Conservation (phyloP, 176 grass and related monocot genomes). For the Cenchrus americanus region DNA sequence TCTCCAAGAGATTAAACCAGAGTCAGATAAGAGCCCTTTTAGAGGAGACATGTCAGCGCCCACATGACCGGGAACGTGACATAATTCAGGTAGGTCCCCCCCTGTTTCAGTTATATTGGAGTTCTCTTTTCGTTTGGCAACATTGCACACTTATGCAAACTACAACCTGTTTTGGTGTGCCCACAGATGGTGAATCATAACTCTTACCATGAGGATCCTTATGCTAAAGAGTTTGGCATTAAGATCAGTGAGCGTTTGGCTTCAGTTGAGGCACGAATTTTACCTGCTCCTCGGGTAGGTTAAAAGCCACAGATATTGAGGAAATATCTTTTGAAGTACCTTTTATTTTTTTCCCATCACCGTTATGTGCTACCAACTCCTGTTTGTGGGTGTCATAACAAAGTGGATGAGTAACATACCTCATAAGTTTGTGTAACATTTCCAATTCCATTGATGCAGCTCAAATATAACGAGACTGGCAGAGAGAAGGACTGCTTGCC, state of each 20-base stretch:
- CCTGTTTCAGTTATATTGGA: background rate
- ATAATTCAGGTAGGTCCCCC: slow-evolving; percentile 63
- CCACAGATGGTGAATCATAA: slow-evolving; percentile 85
- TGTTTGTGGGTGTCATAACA: background rate
- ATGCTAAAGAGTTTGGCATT: slow-evolving; percentile 93
- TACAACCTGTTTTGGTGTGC: slow-evolving; percentile 1
- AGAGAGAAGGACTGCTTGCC: slow-evolving; percentile 93
- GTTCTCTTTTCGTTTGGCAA: background rate
- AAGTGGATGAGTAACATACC: background rate
- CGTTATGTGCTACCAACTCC: background rate
- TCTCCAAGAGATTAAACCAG: slow-evolving; percentile 89
- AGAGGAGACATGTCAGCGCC: slow-evolving; percentile 83
- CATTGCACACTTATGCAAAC: slow-evolving; percentile 33
- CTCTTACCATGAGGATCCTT: slow-evolving; percentile 85
- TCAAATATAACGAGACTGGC: slow-evolving; percentile 91
- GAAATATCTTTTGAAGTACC: slow-evolving; percentile 7
- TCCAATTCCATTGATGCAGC: slow-evolving; percentile 51
- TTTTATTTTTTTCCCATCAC: background rate
- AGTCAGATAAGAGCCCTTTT: slow-evolving; percentile 86
- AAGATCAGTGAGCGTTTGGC: slow-evolving; percentile 86
- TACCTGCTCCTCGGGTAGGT: slow-evolving; percentile 92
- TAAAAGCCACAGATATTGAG: slow-evolving; percentile 15
- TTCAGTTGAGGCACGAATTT: slow-evolving; percentile 83
- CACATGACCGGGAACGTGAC: slow-evolving; percentile 75
- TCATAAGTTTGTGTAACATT: background rate